A percentile compares a stretch with the other conserved stretches of the same genome.
Evolutionary conservation across 768 basidiomycete genomes (phyloP).

Genomic region (Podaxis rugospora): DNA sequence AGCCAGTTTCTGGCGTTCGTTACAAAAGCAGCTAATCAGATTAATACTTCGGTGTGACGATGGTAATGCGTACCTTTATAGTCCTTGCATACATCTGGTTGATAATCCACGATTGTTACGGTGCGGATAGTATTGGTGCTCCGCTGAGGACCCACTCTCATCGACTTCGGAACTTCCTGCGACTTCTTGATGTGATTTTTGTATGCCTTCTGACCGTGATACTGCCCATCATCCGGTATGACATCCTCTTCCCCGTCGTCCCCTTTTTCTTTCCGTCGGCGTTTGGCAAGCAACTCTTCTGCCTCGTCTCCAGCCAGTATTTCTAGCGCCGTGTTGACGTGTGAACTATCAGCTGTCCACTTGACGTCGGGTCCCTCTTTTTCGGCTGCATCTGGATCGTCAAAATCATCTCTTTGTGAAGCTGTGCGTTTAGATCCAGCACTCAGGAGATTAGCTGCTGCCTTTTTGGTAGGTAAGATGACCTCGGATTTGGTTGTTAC

Average conservation of each 20-base stretch:
- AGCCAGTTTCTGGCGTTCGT: slow-evolving; percentile 79
- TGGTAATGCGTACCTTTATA: slow-evolving; percentile 77
- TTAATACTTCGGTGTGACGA: slow-evolving; percentile 5
- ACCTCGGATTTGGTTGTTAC: slow-evolving; percentile 61
- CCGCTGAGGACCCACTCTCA: slow-evolving; percentile 80
- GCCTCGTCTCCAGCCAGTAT: slow-evolving; percentile 82
- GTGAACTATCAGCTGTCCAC: slow-evolving; percentile 75
- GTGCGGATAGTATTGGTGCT: slow-evolving; percentile 82
- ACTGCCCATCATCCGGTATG: slow-evolving; percentile 78
- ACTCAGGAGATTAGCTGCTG: slow-evolving; percentile 62
- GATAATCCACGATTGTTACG: slow-evolving; percentile 95
- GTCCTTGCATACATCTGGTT: slow-evolving; percentile 99
- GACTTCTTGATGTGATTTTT: slow-evolving; percentile 75
- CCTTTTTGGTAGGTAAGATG: slow-evolving; percentile 70
- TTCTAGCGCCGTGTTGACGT: slow-evolving; percentile 66
- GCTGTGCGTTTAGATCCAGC: slow-evolving; percentile 45
- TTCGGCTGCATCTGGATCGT: slow-evolving; percentile 44
- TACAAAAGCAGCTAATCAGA: slow-evolving; percentile 7
- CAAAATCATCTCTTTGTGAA: slow-evolving; percentile 62
- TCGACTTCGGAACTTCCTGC: slow-evolving; percentile 82
- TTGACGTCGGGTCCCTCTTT: slow-evolving; percentile 68
- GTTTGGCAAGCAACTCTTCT: slow-evolving; percentile 71
- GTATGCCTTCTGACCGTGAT: slow-evolving; percentile 82
- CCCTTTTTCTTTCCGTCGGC: slow-evolving; percentile 50
- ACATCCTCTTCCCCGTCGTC: slow-evolving; percentile 53